phyloP scores from a whole-genome alignment of 2,329 filamentous ascomycete genomes.

The Nemania sp. region DNA sequence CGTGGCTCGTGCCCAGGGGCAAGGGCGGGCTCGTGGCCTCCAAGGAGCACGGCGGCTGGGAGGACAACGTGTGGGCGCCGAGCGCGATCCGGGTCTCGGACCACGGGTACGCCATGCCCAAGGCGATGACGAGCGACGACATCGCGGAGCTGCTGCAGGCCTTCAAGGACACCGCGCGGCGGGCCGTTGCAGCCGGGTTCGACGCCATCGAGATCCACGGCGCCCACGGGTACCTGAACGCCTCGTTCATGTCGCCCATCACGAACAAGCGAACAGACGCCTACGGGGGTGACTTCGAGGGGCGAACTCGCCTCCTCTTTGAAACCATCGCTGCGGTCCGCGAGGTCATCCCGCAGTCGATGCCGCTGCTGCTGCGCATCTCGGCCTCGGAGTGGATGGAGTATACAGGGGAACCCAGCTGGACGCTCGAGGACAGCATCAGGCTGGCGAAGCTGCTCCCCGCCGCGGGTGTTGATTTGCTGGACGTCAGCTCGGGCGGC shows the following conservation, averaged over 20 bases:
- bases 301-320: conserved; percentile 74
- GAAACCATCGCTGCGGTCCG: conserved; percentile 76
- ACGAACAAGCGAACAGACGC: conserved; percentile 75
- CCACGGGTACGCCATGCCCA: conserved; percentile 63
- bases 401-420: conserved; percentile 64
- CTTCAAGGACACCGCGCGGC: conserved; percentile 53
- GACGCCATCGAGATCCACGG: conserved; percentile 80
- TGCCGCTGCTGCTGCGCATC: conserved; percentile 76
- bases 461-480: conserved; percentile 79
- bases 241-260: conserved; percentile 75
- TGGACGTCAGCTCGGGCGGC: conserved; percentile 85
- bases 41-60: conserved; percentile 54
- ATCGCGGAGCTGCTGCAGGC: conserved; percentile 53
- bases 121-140: conserved; percentile 65
- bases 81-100: conserved; percentile 70
- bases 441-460: conserved; percentile 77
- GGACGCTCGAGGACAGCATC: conserved; percentile 77
- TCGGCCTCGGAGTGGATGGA: conserved; percentile 78
- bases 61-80: conserved; percentile 60
- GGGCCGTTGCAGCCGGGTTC: conserved; percentile 63
- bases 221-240: conserved; percentile 83
- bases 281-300: conserved; percentile 78
- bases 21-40: conserved; percentile 52
- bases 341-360: conserved; percentile 68
- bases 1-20: conserved; percentile 71